Base-by-base conservation (phyloP, 192 early-diverging fungal genomes). In the Anaeromyces robustus region DNA sequence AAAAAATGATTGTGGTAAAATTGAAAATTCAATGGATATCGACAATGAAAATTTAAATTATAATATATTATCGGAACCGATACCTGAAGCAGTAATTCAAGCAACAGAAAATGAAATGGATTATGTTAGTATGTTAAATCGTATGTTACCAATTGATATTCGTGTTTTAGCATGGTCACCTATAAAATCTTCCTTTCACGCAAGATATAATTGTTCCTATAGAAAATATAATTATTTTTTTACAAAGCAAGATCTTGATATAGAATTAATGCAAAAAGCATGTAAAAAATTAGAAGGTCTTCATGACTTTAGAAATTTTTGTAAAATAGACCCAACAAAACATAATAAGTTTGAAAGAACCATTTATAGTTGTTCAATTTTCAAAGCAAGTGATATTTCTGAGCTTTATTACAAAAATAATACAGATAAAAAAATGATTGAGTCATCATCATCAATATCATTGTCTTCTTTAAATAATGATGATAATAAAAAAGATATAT, bases 241-340 rank as follows among this genome's bases (percentile, higher is more conserved):
- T 85, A 85, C 88, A 13, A 84, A 85, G 29, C 86, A 87, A 37
- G 84, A 82, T 29, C 89, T 97, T 30, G 88, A 97, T 81, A 90
- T 97, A 37, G 88, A 83, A 9, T 82, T 80, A 4, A 98, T 99
- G 96, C 88, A 88, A 26, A 83, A 90, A 7, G 96, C 93, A 0
- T 92, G 93, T 12, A 78, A 81, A 32, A 81, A 84, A 39, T 94
- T 92, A 80, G 81, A 94, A 80, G 97, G 97, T 22, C 85, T 89
- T 16, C 95, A 96, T 80, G 96, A 99, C 84, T 99, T 95, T 82
- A 92, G 97, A 68, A 93, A 97, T 85, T 97, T 99, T 85, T 99
- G 97, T 85, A 96, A 96, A 84, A 86, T 97, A 77, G 96, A 99
- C 86, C 90, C 93, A 1, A 87, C 92, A 29, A 96, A 97, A 83